Evolutionary conservation across 495 filamentous ascomycete genomes (phyloP), one percentile per base, ranked within the genome.

Genomic region (Neurospora discreta): DNA sequence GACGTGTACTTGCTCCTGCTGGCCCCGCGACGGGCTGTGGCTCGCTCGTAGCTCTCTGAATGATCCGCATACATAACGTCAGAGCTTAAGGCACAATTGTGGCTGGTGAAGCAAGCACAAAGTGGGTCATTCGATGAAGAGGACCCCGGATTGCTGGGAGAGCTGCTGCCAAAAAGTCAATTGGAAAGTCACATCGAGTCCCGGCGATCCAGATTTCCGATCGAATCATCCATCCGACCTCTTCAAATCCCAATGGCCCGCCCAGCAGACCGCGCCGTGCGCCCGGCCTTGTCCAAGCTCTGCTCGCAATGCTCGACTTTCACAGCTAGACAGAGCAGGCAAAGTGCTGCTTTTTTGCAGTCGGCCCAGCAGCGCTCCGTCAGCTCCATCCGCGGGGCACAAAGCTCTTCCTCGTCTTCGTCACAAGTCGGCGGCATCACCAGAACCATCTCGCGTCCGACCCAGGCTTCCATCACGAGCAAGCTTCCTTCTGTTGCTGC

Each of bases 251-350:
- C 69, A 4, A 80, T 80, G 79, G 77, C 74, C 71, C 70, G 76
- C 65, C 71, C 75, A 5, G 71, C 76, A 70, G 79, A 80, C 36
- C 69, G 77, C 52, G 78, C 78, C 38, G 69, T 75, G 72, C 78
- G 79, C 73, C 73, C 75, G 11, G 75, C 75, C 52, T 71, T 79
- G 67, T 78, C 77, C 26, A 76, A 70, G 26, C 6, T 80, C 0
- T 79, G 79, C 71, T 69, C 77, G n/a, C 75, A 74, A 72, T 80
- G 79, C 73, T 78, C 77, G 3, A 43, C 73, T 11, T 74, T 73
- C 13, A 68, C 75, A 40, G 68, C 71, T 20, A 70, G 69, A 71
- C 73, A 72, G 33, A 33, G 44, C 39, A 67, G 68, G n/a, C 33
- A 44, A 13, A 39, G 72, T 74, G 74, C 75, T 75, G 70, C 74